phyloP scores from a whole-genome alignment of 2,329 filamentous ascomycete species.

The Mariannaea elegans region DNA sequence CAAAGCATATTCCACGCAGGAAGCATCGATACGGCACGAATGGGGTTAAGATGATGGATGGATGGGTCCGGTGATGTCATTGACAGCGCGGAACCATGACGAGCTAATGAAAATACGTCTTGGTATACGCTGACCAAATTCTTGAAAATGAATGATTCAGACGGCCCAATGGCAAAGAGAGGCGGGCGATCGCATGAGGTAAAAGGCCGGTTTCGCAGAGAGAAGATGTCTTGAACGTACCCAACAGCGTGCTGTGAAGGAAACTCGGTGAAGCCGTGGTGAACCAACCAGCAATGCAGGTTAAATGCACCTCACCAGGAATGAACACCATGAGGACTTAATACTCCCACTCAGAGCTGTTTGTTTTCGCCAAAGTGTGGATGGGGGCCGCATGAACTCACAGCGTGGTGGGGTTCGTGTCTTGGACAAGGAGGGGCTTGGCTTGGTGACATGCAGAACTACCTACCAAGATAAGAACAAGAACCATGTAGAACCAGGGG shows the following conservation, averaged over 20 bases:
- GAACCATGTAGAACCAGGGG: neutral
- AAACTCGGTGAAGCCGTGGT: neutral
- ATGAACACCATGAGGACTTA: neutral
- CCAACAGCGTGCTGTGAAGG: neutral
- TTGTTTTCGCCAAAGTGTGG: neutral
- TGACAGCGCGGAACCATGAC: neutral
- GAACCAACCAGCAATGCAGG: neutral
- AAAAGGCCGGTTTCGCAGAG: neutral
- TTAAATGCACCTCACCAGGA: neutral
- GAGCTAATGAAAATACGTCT: neutral
- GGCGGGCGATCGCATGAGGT: neutral
- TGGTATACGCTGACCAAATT: neutral
- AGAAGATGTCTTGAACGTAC: neutral
- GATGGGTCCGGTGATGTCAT: conserved; percentile 42
- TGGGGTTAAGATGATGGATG: conserved; percentile 3
- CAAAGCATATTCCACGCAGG: neutral
- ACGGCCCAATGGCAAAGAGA: neutral
- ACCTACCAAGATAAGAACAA: neutral
- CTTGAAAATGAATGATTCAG: neutral
- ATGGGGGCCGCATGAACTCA: neutral
- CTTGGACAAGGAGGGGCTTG: neutral
- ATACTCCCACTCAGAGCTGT: neutral
- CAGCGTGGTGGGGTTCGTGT: neutral
- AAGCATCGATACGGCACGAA: neutral
- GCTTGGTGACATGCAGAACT: neutral